Evolutionary conservation across 345 rosid genomes (phyloP), one percentile per base, ranked within the genome.

Genomic region (Lagerstroemia speciosa): DNA sequence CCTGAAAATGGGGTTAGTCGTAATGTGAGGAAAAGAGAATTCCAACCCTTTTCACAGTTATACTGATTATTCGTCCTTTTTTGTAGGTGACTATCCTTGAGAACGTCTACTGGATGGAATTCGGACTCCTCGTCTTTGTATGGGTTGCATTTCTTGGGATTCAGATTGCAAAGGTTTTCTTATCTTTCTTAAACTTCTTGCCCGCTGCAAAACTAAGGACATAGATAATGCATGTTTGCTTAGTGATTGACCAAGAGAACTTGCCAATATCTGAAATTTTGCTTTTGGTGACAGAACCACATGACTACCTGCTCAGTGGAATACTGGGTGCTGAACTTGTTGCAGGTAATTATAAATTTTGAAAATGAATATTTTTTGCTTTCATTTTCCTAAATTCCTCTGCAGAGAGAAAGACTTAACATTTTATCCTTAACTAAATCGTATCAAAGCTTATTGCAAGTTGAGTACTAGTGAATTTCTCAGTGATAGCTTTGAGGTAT

Each of bases 261-360:
- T 27, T n/a, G 60, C 29, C 29, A 58, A 27, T 27, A 29, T 16
- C 40, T 33, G 38, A 29, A 19, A 38, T 52, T 30, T 68, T 45
- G 11, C 48, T 38, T 65, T 68, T 60, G 69, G 55, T 38, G 52
- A 73, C 83, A 83, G 87, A 73, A 74, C 46, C 36, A 76, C 27
- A 76, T 75, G n/a, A 1, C 71, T 57, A 68, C 85, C 67, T 84
- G 87, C 70, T 84, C 87, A 10, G 22, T 64, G 68, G 71, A 10
- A 30, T 84, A 84, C 60, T 84, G 85, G 87, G 79, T 81, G 27
- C 60, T 84, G 34, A 79, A 83, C 77, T 70, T 79, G 64, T 43
- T 70, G 55, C 87, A 83, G 87, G 87, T 83, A 79, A 65, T 26
- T 55, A 26, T 20, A 52, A 52, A 52, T 24, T 58, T 29, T 2